A percentile compares a stretch with the other conserved stretches of the same genome.
phyloP scores from a whole-genome alignment of 208 protist species.

The Acanthamoeba lenticulata region DNA sequence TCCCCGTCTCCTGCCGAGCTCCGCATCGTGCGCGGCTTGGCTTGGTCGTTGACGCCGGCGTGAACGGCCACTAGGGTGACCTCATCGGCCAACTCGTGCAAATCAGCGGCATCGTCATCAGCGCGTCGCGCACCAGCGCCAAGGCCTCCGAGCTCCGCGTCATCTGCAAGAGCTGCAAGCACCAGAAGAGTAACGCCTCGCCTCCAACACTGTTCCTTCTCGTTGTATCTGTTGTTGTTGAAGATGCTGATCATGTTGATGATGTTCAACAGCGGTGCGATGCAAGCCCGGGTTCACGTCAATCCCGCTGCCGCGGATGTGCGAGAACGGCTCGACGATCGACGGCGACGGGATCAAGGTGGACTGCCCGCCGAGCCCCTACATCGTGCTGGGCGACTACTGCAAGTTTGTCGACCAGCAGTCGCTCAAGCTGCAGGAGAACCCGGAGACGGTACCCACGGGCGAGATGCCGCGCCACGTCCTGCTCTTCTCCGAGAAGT shows the following conservation, averaged over 20 bases:
- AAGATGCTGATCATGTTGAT: too few species aligned
- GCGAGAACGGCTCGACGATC: neutral
- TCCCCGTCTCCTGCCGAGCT: too few species aligned
- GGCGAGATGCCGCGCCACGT: constrained; percentile 89
- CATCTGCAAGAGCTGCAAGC: constrained; percentile 57
- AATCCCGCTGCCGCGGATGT: constrained; percentile 9
- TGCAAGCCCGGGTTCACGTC: constrained; percentile 51
- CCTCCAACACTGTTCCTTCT: too few species aligned
- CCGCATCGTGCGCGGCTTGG: too few species aligned
- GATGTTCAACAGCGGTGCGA: neutral
- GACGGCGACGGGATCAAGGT: constrained; percentile 15
- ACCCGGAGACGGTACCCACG: constrained; percentile 87
- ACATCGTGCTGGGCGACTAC: constrained; percentile 79
- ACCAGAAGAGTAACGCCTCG: constrained; percentile 15
- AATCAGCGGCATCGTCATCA: constrained; percentile 80
- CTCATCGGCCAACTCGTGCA: constrained; percentile 74
- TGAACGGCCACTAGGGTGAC: constrained; percentile 17
- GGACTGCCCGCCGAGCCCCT: constrained; percentile 81
- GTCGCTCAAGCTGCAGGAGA: constrained; percentile 89
- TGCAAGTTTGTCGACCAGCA: constrained; percentile 85
- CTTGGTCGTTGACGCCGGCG: too few species aligned
- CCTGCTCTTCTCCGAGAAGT: constrained; percentile 78
- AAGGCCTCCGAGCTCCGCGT: constrained; percentile 48
- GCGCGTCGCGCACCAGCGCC: constrained; percentile 72
- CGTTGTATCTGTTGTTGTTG: neutral